Evolutionary conservation across 768 basidiomycete species (phyloP).

Genomic region (Suillus paluster): DNA sequence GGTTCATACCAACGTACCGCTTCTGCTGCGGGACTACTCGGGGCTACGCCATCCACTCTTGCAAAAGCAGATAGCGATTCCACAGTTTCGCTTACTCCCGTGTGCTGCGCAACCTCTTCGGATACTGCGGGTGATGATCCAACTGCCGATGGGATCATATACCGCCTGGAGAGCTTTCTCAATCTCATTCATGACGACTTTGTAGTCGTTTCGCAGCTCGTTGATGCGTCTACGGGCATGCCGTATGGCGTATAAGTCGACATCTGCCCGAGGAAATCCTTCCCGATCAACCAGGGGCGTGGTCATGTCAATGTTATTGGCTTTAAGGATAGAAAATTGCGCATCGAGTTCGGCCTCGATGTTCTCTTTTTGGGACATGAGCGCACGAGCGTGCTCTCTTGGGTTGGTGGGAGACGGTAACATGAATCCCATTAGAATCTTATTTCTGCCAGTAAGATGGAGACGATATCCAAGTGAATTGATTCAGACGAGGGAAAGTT

Average conservation of each 20-base stretch:
- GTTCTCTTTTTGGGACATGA: slow-evolving; percentile 70
- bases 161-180: slow-evolving; percentile 70
- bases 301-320: slow-evolving; percentile 66
- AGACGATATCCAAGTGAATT: too few species aligned
- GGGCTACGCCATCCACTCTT: slow-evolving; percentile 79
- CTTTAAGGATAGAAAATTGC: slow-evolving; percentile 63
- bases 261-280: slow-evolving; percentile 87
- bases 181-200: slow-evolving; percentile 65
- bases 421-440: slow-evolving; percentile 47
- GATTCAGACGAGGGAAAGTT: not conserved
- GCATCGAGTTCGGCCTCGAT: slow-evolving; percentile 74
- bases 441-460: not conserved
- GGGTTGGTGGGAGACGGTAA: slow-evolving; percentile 50
- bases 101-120: slow-evolving; percentile 12
- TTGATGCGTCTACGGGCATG: slow-evolving; percentile 78
- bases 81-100: slow-evolving; percentile 10
- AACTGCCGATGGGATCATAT: slow-evolving; percentile 52
- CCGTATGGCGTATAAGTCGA: slow-evolving; percentile 83
- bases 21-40: slow-evolving; percentile 78
- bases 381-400: slow-evolving; percentile 59
- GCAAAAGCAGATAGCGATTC: slow-evolving; percentile 62
- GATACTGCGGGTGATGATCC: slow-evolving; percentile 23
- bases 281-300: slow-evolving; percentile 83
- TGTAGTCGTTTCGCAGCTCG: slow-evolving; percentile 80
- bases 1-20: slow-evolving; percentile 58